Base-by-base conservation (phyloP, 176 grass and related monocot species). In the Phoenix roebelenii region DNA sequence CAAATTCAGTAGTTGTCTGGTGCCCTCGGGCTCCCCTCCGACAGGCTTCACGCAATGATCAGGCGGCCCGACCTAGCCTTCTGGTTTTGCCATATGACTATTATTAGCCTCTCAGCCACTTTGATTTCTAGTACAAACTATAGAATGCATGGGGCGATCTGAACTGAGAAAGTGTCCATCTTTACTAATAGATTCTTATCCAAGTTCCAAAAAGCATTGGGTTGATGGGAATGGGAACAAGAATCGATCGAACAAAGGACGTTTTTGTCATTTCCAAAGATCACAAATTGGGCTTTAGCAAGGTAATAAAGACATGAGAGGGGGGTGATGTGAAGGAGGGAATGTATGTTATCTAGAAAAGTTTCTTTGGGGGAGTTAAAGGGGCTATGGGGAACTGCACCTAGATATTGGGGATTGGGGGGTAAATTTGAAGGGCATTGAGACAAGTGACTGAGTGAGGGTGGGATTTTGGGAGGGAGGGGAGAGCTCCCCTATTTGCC, bases 391-490 rank as follows among this genome's bases (percentile, higher is more conserved):
- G 54, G 18, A 55, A 55, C 3, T 55, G 54, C 3, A 55, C 9
- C 28, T 39, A 39, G 29, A 29, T 30, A 29, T 54, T 30, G 24
- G 50, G 63, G 24, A 66, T 7, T 18, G 49, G 22, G 14, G 25
- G 23, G 18, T 55, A 23, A 55, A 7, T 55, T 55, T 55, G 22
- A 58, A 44, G 22, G 52, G 26, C 19, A 49, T 55, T 22, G 66
- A 57, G 18, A 48, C 24, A 56, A 23, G 65, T n/a, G n/a, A n/a
- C n/a, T n/a, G n/a, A n/a, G n/a, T 16, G 65, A 39, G 66, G 30
- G 53, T n/a, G 28, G 18, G 18, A 16, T 52, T n/a, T n/a, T 52
- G 49, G 16, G 50, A 35, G 7, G 32, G 32, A 35, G 7, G 0
- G 35, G 10, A 1, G 35, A 14, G 9, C 1, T 1, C 7, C 7